These are phyloP conservation scores for Rugonectria rugulosa DNA, from an alignment of 2,329 filamentous ascomycete species.

Conservation along the genomic window DNA sequence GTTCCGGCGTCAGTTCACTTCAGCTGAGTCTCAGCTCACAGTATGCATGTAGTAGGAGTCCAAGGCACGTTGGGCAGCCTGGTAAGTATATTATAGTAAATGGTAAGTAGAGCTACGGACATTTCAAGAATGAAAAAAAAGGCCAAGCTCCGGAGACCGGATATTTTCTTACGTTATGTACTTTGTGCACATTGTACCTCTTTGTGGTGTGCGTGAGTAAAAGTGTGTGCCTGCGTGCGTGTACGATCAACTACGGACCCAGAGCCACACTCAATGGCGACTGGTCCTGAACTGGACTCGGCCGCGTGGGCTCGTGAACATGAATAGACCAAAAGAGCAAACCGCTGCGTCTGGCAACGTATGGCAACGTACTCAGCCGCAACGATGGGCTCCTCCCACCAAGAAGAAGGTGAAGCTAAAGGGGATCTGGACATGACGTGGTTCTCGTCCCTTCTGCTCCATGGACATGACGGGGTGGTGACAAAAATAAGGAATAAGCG, in stretches of 20 bases:
- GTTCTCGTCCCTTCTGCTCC: neutral
- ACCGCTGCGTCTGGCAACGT: too few relatives aligned
- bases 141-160: slow-evolving; percentile 17
- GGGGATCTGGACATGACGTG: slow-evolving; percentile 2
- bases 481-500: neutral
- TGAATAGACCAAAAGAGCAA: too few relatives aligned
- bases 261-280: neutral
- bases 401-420: neutral
- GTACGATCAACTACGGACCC: neutral
- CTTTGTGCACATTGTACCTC: neutral
- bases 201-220: slow-evolving; percentile 1
- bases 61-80: neutral
- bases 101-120: neutral
- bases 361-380: neutral
- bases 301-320: slow-evolving; percentile 9
- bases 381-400: neutral
- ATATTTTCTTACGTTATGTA: slow-evolving; percentile 7
- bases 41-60: neutral
- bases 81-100: too few relatives aligned
- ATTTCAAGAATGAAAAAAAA: neutral
- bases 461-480: neutral
- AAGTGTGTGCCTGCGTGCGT: neutral
- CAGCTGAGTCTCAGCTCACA: neutral
- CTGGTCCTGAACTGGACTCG: neutral
- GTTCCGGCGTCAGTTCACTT: slow-evolving; percentile 2